phyloP scores from a whole-genome alignment of 1,284 basidiomycete genomes.

The Irpex sp. region DNA sequence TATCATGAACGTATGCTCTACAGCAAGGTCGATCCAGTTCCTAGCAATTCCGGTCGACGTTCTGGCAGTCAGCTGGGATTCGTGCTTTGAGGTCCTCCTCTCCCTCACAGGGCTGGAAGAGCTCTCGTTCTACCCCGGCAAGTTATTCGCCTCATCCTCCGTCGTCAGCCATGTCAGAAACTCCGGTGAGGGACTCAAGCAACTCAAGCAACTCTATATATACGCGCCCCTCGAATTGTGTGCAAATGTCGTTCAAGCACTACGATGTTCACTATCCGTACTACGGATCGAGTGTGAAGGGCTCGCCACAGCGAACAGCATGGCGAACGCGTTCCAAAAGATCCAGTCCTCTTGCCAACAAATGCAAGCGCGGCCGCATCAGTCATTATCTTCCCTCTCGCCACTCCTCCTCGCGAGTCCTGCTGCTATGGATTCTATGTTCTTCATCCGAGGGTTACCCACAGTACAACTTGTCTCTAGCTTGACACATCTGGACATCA shows the following conservation, averaged over 20 bases:
- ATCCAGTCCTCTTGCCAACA: not conserved
- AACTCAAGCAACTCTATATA: not conserved
- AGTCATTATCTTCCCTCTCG: not conserved
- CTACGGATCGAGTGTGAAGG: not conserved
- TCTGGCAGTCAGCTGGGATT: conserved; percentile 1
- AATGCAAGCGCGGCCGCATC: not conserved
- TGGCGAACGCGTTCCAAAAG: not conserved
- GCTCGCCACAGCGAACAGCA: not conserved
- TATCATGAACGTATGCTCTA: not conserved
- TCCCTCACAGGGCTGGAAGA: conserved; percentile 3
- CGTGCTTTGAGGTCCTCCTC: not conserved
- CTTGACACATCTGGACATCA: conserved; percentile 5
- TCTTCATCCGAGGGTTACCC: not conserved
- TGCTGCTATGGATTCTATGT: not conserved
- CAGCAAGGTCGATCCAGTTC: not conserved
- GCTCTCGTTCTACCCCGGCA: not conserved
- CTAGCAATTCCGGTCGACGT: conserved; percentile 4
- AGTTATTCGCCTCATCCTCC: not conserved
- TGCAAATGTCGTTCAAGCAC: not conserved
- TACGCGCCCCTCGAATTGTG: not conserved
- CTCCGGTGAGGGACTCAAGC: not conserved
- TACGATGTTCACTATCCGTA: not conserved
- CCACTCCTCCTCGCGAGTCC: not conserved
- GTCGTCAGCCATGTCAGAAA: not conserved
- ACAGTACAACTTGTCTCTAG: not conserved